Base-by-base conservation (phyloP, 345 rosid species). In the Rhodamnia rubescens region DNA sequence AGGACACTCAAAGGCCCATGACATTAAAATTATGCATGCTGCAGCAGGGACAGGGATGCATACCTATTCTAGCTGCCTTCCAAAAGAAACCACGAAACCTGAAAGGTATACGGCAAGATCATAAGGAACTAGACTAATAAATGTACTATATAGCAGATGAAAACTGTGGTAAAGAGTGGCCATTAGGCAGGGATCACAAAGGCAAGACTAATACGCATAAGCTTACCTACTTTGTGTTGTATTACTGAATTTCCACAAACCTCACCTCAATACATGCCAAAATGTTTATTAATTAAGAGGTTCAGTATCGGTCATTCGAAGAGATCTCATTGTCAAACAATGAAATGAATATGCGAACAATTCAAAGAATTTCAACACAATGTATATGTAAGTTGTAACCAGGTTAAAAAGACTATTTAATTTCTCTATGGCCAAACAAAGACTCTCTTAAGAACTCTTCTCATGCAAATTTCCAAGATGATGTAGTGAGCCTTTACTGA, bases 31-130 rank as follows among this genome's bases (percentile, higher is more conserved):
- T 32, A 69, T 18, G 24, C 78, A 69, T 44, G 42, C 44, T 32
- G 22, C 44, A 32, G 47, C 78, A 32, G 78, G 24, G 78, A 32
- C 24, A 69, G 47, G 44, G 78, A 32, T 32, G 78, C 78, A 49
- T 81, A 95, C 99, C 99, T 93, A 97, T 95, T 91, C 99, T 95
- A 87, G 98, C 98, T 80, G 98, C 98, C 91, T 97, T 97, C 99
- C 98, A 96, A 86, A 97, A 94, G 89, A 97, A 95, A 69, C 98
- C 98, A 49, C 98, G 96, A 85, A 97, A 97, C 91, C 98, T 95
- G 96, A 42, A 54, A 89, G 52, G 83, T 69, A 64, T 64, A 53
- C 50, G 40, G 83, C 56, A 44, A 44, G 49, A 24, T 40, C 42
- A 69, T 32, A 7, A 14, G 52, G n/a, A 24, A 27, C 36, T 56